Base-by-base conservation (phyloP, 176 grass and related monocot genomes). In the Zea luxurians region DNA sequence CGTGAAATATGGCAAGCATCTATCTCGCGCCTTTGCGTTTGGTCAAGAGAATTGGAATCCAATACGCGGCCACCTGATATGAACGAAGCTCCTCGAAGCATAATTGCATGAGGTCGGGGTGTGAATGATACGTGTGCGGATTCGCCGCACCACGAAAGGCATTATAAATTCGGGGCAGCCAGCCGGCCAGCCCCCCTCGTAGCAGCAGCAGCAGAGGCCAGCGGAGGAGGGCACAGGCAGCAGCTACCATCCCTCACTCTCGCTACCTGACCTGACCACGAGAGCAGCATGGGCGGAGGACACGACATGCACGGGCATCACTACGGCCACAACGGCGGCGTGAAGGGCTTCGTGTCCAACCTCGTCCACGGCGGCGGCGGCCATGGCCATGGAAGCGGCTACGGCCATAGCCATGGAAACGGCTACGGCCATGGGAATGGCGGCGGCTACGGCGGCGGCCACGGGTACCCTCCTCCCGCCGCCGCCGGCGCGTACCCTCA, bases 341-440 rank as follows among this genome's bases (percentile, higher is more conserved):
- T 80, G 45, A 88, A 88, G 69, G 81, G 86, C 8, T 47, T 55
- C 52, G 81, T 79, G 2, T 88, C 86, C 52, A 74, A 61, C 75
- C 61, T 88, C 43, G 53, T 69, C 18, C 12, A 48, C 67, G 86
- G 86, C 68, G 61, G 69, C 4, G 41, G 73, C n/a, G 44, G 37
- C 27, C 27, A 27, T 27, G 27, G 27, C 27, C 27, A 27, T 27
- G 27, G 27, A 27, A 27, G 27, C 27, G 27, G 48, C 0, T 50
- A 50, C 48, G 48, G 50, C 48, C 27, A 27, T 27, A 12, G 48
- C 13, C 9, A 71, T 7, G 76, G 3, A 5, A 16, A 79, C 1
- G 66, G 73, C 0, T 20, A 76, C 63, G 73, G 64, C 7, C 8
- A 27, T 27, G 27, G 27, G 27, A 27, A 27, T 27, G 27, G 27